These are phyloP conservation scores for Testicularia cyperi DNA, from an alignment of 1,284 basidiomycete species.

Conservation along the genomic window DNA sequence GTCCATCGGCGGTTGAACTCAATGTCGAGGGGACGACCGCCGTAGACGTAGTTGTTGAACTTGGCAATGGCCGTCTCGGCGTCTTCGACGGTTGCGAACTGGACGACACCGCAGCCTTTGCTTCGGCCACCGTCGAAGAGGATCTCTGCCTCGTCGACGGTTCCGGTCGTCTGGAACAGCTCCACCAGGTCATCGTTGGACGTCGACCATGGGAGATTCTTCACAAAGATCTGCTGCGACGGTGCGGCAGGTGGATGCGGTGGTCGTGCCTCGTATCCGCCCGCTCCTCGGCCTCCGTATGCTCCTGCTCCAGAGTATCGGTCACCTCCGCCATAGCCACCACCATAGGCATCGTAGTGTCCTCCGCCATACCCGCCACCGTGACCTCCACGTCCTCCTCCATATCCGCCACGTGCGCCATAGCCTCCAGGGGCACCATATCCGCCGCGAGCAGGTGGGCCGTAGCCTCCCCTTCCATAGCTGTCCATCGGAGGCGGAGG, in stretches of 20 bases:
- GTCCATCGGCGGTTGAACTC: slow-evolving; percentile 50
- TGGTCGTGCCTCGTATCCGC: slow-evolving; percentile 4
- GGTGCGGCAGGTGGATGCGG: slow-evolving; percentile 67
- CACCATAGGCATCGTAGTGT: slow-evolving; percentile 10
- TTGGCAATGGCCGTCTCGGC: slow-evolving; percentile 81
- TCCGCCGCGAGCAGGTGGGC: slow-evolving; percentile 66
- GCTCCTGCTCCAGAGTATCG: background rate
- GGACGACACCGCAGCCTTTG: slow-evolving; percentile 91
- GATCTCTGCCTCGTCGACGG: slow-evolving; percentile 90
- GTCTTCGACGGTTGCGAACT: slow-evolving; percentile 83
- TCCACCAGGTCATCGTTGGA: slow-evolving; percentile 98
- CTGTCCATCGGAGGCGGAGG: slow-evolving; percentile 51
- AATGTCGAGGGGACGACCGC: slow-evolving; percentile 47
- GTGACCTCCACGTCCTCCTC: slow-evolving; percentile 48
- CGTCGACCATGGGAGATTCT: slow-evolving; percentile 96
- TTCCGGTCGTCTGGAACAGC: slow-evolving; percentile 94
- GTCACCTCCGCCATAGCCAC: slow-evolving; percentile 6
- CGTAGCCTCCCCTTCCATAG: slow-evolving; percentile 63
- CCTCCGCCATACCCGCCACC: slow-evolving; percentile 17
- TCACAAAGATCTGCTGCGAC: slow-evolving; percentile 93
- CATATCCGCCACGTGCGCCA: slow-evolving; percentile 62
- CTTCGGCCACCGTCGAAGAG: slow-evolving; percentile 84
- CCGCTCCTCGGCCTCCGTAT: background rate
- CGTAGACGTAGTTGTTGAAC: slow-evolving; percentile 53
- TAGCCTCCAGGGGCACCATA: slow-evolving; percentile 64